Evolutionary conservation across 1,284 basidiomycete genomes (phyloP).

Genomic region (Microbotryum lychnidis-dioicae): DNA sequence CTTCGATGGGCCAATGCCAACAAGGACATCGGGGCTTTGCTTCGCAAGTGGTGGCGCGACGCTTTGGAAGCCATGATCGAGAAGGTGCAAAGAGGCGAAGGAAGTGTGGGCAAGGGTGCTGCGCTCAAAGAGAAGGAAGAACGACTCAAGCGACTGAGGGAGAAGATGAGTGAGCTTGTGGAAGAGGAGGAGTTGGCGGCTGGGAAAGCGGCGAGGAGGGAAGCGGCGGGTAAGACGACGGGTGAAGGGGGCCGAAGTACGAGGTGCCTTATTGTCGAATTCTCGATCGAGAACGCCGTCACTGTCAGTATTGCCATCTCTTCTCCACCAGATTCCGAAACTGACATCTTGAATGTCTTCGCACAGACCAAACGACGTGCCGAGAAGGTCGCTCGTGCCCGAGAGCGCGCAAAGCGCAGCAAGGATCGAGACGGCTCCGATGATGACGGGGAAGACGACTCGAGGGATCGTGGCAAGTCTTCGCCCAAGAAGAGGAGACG

Average conservation of each 20-base stretch:
- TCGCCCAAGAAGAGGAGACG: not conserved
- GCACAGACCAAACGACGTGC: slow-evolving; percentile 27
- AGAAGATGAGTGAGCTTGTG: slow-evolving; percentile 44
- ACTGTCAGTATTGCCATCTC: slow-evolving; percentile 52
- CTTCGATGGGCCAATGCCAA: slow-evolving; percentile 94
- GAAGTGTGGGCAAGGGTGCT: slow-evolving; percentile 24
- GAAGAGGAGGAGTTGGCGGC: slow-evolving; percentile 49
- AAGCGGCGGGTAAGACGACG: slow-evolving; percentile 27
- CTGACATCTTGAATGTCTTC: too few relatives aligned
- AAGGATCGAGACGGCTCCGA: slow-evolving; percentile 11
- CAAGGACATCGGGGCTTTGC: slow-evolving; percentile 53
- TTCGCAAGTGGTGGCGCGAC: slow-evolving; percentile 72
- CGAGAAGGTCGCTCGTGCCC: slow-evolving; percentile 28
- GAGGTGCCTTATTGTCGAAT: slow-evolving; percentile 71
- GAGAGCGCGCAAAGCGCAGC: slow-evolving; percentile 20
- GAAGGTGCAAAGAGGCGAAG: slow-evolving; percentile 34
- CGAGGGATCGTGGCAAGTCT: not conserved
- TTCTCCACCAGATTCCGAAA: too few relatives aligned
- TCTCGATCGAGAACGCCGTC: slow-evolving; percentile 87
- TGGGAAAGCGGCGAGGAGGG: slow-evolving; percentile 40
- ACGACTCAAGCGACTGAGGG: slow-evolving; percentile 53
- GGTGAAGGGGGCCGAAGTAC: slow-evolving; percentile 43
- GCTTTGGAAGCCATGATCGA: slow-evolving; percentile 65
- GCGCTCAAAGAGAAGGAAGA: slow-evolving; percentile 59
- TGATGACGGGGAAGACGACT: too few relatives aligned